A percentile compares a stretch with the other conserved stretches of the same genome.
phyloP scores from a whole-genome alignment of 176 grass and related monocot genomes.

The Aegilops bicornis region DNA sequence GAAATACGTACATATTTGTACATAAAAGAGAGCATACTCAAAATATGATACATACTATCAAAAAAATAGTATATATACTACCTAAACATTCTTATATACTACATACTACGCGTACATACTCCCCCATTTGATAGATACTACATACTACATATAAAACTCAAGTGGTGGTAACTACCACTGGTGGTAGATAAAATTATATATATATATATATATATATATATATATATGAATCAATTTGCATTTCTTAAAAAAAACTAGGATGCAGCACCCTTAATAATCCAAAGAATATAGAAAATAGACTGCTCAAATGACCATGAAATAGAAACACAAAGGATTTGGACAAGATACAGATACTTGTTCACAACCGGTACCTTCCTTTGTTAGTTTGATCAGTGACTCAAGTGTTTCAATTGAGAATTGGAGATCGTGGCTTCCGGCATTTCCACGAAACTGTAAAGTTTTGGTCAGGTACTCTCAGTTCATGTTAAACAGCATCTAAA shows the following conservation, averaged over 20 bases:
- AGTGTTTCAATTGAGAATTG: slow-evolving; percentile 85
- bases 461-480: slow-evolving; percentile 40
- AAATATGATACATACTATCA: too few relatives aligned
- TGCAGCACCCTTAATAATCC: neutral
- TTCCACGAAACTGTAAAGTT: slow-evolving; percentile 82
- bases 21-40: too few relatives aligned
- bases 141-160: too few relatives aligned
- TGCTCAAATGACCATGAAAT: slow-evolving; percentile 10
- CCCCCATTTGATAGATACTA: too few relatives aligned
- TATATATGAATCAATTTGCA: neutral
- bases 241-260: neutral
- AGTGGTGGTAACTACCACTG: too few relatives aligned
- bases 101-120: too few relatives aligned
- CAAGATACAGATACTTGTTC: slow-evolving; percentile 8
- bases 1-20: too few relatives aligned
- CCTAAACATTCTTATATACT: too few relatives aligned
- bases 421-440: slow-evolving; percentile 98
- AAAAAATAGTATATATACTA: too few relatives aligned
- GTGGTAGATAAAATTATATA: too few relatives aligned
- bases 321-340: slow-evolving; percentile 14
- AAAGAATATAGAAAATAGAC: neutral
- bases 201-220: slow-evolving; percentile 13
- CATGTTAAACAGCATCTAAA: slow-evolving; percentile 27
- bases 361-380: slow-evolving; percentile 72
- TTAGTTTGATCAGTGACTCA: slow-evolving; percentile 71